phyloP scores from a whole-genome alignment of 2,329 filamentous ascomycete genomes.

The Paracoccidioides brasiliensis region DNA sequence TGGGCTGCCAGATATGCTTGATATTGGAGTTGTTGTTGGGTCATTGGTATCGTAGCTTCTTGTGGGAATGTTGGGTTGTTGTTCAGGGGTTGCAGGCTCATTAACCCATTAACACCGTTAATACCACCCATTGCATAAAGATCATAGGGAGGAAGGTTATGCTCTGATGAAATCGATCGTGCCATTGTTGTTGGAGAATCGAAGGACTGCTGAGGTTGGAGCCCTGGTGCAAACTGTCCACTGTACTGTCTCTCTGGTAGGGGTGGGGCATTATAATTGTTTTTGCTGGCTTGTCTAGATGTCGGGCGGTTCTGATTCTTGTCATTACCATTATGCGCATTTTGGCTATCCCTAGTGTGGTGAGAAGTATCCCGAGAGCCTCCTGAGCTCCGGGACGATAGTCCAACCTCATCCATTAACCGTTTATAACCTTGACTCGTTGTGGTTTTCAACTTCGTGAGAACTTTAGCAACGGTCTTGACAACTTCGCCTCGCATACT shows the following conservation, averaged over 20 bases:
- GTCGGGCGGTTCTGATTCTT: conserved; percentile 32
- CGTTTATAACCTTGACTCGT: conserved; percentile 95
- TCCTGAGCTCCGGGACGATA: conserved; percentile 44
- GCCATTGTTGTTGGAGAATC: conserved; percentile 19
- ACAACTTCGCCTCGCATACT: conserved; percentile 75
- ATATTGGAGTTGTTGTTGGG: conserved; percentile 44
- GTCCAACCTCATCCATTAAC: conserved; percentile 93
- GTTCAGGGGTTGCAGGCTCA: conserved; percentile 1
- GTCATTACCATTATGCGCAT: conserved; percentile 22
- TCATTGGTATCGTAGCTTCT: conserved; percentile 29
- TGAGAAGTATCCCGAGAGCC: conserved; percentile 28
- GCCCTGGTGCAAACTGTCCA: conserved; percentile 25
- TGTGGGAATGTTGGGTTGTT: conserved; percentile 22
- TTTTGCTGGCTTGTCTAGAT: conserved; percentile 28
- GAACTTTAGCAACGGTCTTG: conserved; percentile 80
- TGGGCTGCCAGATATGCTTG: conserved; percentile 41
- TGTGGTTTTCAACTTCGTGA: conserved; percentile 81
- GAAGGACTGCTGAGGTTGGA: conserved; percentile 21
- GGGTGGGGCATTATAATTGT: conserved; percentile 23
- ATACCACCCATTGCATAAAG: conserved; percentile 26
- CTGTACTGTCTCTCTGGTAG: conserved; percentile 31
- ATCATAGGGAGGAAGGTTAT: conserved; percentile 25
- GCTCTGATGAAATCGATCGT: conserved; percentile 25
- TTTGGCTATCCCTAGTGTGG: conserved; percentile 25
- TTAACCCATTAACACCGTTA: conserved; percentile 19